Percentiles rank a stretch among this genome's conserved stretches.
Evolutionary conservation across 73 alveolate genomes (phyloP).

Genomic region (Diophrys appendiculata): DNA sequence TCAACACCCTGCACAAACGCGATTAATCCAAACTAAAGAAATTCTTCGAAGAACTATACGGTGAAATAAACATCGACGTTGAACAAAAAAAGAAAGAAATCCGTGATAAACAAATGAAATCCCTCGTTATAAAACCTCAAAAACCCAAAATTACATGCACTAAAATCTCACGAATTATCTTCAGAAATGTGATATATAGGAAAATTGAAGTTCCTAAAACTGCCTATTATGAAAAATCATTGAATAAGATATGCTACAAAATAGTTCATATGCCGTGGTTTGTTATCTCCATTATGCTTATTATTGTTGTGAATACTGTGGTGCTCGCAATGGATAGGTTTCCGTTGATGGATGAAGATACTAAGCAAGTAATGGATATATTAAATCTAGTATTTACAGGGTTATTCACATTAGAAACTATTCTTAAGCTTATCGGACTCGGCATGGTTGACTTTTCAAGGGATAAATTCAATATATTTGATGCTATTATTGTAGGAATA

Average conservation of each 20-base stretch:
- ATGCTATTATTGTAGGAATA: conserved; percentile 20
- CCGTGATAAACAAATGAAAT: too few species aligned
- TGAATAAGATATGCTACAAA: conserved; percentile 1
- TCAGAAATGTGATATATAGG: conserved; percentile 1
- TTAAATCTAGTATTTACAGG: conserved; percentile 9
- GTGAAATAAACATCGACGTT: too few species aligned
- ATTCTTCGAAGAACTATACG: too few species aligned
- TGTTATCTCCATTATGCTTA: background rate
- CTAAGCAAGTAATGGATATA: background rate
- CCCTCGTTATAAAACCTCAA: too few species aligned
- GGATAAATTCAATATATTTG: conserved; percentile 40
- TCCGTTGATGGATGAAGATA: conserved; percentile 12
- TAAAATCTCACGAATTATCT: too few species aligned
- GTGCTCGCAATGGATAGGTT: conserved; percentile 26
- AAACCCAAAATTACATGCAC: too few species aligned
- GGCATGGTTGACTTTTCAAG: conserved; percentile 7
- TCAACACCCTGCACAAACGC: conserved; percentile 41
- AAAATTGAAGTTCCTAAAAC: conserved; percentile 4
- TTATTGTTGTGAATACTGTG: conserved; percentile 31
- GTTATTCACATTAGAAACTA: conserved; percentile 23
- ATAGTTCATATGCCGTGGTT: conserved; percentile 6
- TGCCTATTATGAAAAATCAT: background rate
- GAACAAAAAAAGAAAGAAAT: too few species aligned
- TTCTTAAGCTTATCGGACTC: conserved; percentile 29
- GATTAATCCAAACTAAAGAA: too few species aligned